Evolutionary conservation across 1,284 basidiomycete genomes (phyloP).

Genomic region (Cryptococcus wingfieldii): DNA sequence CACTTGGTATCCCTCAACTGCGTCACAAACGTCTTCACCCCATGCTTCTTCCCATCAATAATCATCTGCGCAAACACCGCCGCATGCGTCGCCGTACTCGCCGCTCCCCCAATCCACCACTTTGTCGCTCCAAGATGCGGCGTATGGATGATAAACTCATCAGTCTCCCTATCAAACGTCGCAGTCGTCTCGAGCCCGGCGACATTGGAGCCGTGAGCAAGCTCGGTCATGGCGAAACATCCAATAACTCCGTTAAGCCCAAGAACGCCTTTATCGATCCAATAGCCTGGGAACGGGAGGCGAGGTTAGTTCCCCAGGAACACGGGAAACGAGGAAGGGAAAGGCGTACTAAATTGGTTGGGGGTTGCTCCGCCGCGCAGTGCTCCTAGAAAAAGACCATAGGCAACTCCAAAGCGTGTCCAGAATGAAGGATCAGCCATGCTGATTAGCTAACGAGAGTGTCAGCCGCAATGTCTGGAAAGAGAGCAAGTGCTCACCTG

Average conservation of each 20-base stretch:
- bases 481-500: conserved; percentile 41
- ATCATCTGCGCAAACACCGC: conserved; percentile 57
- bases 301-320: neutral
- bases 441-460: conserved; percentile 33
- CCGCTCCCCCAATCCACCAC: conserved; percentile 59
- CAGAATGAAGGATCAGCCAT: conserved; percentile 56
- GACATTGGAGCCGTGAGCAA: conserved; percentile 55
- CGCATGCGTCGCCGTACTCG: conserved; percentile 57
- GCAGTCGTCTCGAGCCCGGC: conserved; percentile 58
- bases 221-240: conserved; percentile 57
- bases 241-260: conserved; percentile 56
- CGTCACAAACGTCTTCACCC: conserved; percentile 58
- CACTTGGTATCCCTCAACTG: conserved; percentile 55
- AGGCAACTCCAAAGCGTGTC: conserved; percentile 56
- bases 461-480: neutral
- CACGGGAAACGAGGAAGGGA: neutral
- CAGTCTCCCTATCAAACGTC: conserved; percentile 54
- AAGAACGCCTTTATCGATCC: conserved; percentile 56
- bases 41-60: conserved; percentile 55
- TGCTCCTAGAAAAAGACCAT: conserved; percentile 54
- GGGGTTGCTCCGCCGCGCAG: conserved; percentile 47
- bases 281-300: conserved; percentile 48
- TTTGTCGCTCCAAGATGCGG: conserved; percentile 54
- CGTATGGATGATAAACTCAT: conserved; percentile 58
- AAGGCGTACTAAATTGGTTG: conserved; percentile 43